Conservation (phyloP, 352 stramenopile species). For the Phytophthora colocasiae region DNA sequence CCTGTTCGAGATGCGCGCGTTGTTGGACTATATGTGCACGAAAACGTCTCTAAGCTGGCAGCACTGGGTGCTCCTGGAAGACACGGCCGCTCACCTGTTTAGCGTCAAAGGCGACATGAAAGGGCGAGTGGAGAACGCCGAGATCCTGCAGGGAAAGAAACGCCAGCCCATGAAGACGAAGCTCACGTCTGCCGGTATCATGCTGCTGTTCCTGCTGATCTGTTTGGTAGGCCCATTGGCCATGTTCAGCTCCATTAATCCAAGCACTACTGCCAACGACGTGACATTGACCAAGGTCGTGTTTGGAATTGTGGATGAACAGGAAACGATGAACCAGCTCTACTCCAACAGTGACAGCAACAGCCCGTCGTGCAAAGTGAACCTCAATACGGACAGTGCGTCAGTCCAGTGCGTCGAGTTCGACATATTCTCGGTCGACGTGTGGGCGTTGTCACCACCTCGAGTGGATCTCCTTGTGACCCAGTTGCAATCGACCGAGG, state of each 20-base stretch:
- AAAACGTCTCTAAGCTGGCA: constrained; percentile 84
- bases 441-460: constrained; percentile 78
- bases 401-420: constrained; percentile 83
- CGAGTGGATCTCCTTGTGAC: constrained; percentile 73
- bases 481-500: constrained; percentile 73
- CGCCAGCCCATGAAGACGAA: constrained; percentile 76
- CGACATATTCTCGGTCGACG: constrained; percentile 75
- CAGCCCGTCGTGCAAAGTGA: constrained; percentile 66
- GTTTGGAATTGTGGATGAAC: constrained; percentile 78
- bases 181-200: constrained; percentile 74
- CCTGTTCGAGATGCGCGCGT: constrained; percentile 88
- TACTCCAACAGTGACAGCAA: constrained; percentile 83
- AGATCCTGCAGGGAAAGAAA: constrained; percentile 82
- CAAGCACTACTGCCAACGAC: constrained; percentile 76
- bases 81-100: constrained; percentile 83
- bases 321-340: constrained; percentile 78
- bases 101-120: constrained; percentile 84
- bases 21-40: constrained; percentile 89
- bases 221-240: constrained; percentile 81
- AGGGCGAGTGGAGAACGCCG: constrained; percentile 62
- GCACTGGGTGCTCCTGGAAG: constrained; percentile 87
- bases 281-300: constrained; percentile 67
- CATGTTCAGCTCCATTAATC: constrained; percentile 90
- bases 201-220: constrained; percentile 79
- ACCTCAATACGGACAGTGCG: constrained; percentile 71